Evolutionary conservation across 1,139 yeast genomes (phyloP), one percentile per base, ranked within the genome.

Genomic region (Magnusiomyces clavatus): DNA sequence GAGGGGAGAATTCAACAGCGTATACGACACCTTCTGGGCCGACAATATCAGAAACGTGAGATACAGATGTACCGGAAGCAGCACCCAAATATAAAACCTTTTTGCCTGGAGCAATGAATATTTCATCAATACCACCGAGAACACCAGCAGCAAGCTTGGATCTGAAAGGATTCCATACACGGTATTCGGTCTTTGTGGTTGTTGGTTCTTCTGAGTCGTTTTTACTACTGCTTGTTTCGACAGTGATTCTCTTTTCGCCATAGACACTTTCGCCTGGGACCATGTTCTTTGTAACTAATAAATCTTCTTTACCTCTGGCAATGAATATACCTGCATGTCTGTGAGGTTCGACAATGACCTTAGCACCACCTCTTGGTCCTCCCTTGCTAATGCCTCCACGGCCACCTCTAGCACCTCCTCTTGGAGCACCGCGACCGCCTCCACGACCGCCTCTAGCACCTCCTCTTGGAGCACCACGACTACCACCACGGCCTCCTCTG

Each of bases 101-200:
- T 77, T 87, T 87, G 69, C 98, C 98, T 67, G 98, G 98, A 54
- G 88, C 95, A 73, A 92, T 86, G 76, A 89, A 95, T 65, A 94
- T 76, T 76, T 94, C 97, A 71, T 92, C 98, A 64, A 92, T 49
- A 49, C 98, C 98, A 76, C 98, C 98, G 89, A 92, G 86, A 64
- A 92, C 87, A 86, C 98, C 98, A 58, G 98, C 98, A 70, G 98
- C 98, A 77, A 92, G 79, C 82, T 92, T 92, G 60, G 97, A 92
- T 84, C 98, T 85, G 85, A 92, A 92, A 60, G 98, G 98, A 76
- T 92, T 92, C 99, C 99, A 92, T 61, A 92, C 98, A 81, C 98
- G 90, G 83, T 92, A 92, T 77, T 92, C 98, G 58, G 82, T 80
- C 80, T 92, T 92, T 69, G 97, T 89, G 17, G 63, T 73, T 53